Evolutionary conservation across 2,329 filamentous ascomycete species (phyloP), one percentile per base, ranked within the genome.

Genomic region (Trichoderma pleuroti): DNA sequence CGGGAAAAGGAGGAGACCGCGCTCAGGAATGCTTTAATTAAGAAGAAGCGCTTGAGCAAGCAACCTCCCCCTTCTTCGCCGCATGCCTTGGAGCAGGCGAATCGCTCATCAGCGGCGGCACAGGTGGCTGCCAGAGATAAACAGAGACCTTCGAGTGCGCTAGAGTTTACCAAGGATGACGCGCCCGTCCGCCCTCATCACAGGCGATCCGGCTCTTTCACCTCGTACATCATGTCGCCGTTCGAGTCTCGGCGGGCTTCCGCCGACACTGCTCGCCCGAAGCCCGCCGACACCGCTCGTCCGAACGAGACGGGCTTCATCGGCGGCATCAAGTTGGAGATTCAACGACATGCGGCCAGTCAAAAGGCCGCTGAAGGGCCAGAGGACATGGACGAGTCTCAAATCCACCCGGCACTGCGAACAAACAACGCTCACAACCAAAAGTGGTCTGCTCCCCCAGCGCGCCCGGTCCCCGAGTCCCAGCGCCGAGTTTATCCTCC

Each of bases 291-390:
- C 39, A 76, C 77, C 21, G 72, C 56, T 42, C 60, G 60, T 18
- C 56, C 49, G 6, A 73, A 72, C n/a, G 74, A 80, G 7, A 76
- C 75, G 2, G 78, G 78, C 14, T 84, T 84, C 72, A 79, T 84
- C 28, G 81, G 82, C 1, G 81, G 80, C 24, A 79, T 80, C 67
- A 84, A 83, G 70, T 76, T 83, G 18, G 82, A 83, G 60, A 76
- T 81, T 60, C 77, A 83, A 69, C 78, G 78, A 59, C 77, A 82
- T 9, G 77, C 77, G 1, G 78, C 78, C 21, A 74, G 78, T 10
- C 75, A 81, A 42, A 74, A 76, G 49, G 74, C 75, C 1, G 71
- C 77, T 9, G 74, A 80, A 0, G 75, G 74, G 11, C 75, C 57
- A 21, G 74, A 75, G 8, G 74, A 76, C 14, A 74, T 73, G 9